Base-by-base conservation (phyloP, 1,284 basidiomycete species). In the Paramarasmius palmivorus region DNA sequence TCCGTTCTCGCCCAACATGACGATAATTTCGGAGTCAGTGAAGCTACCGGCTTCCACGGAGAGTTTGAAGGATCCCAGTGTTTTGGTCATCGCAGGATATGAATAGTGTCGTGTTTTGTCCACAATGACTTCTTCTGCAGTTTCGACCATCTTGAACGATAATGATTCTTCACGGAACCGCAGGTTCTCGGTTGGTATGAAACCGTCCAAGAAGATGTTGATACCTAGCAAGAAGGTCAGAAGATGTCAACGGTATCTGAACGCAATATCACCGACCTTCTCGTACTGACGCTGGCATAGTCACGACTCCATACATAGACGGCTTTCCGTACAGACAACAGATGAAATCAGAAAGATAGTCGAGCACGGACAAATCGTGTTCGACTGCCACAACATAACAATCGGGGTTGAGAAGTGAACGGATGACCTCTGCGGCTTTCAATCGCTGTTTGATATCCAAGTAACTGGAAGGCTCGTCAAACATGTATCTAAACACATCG, bases 161-260 rank as follows among this genome's bases (percentile, higher is more conserved):
- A 98, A 78, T 1, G 91, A 92, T 64, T 97, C 95, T 61, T 97
- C 88, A 48, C 95, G 87, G 86, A 98, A 98, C 56, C 95, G 92
- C 65, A 98, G 71, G 73, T 98, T 98, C 72, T 98, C 95, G n/a
- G 95, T 97, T 5, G 95, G 95, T 62, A 98, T 93, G 76, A 94
- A 94, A 50, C 95, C 95, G 66, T 98, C 95, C 55, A 98, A 78
- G 83, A 98, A 98, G 65, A 97, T 97, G 75, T 98, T 98, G 78
- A 98, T 97, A 62, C 95, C 92, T 92, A 60, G n/a, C 38, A 22
- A 12, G 12, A 12, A 41, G 65, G 52, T n/a, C n/a, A 37, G 36
- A 57, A 32, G 57, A 40, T 46, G 29, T 37, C 47, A 32, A 19
- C 42, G 17, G 35, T 44, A 26, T 45, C 57, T 46, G 48, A 10